Base-by-base conservation (phyloP, 225 moss, liverwort and hornwort genomes). In the Marchantia polymorpha region DNA sequence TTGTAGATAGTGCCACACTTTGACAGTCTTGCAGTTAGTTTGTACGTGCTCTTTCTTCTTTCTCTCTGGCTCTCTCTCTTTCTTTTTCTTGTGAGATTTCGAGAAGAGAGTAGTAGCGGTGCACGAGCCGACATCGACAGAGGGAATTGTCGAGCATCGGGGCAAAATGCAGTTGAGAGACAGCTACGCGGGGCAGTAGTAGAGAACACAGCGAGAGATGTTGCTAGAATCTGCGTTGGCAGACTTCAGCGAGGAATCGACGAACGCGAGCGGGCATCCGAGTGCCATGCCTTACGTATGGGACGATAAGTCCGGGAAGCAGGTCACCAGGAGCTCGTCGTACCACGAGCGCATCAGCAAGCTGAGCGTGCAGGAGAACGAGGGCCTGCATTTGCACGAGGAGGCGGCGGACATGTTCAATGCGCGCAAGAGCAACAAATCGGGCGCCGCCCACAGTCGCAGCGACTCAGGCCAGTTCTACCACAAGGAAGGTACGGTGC, bases 211-310 rank as follows among this genome's bases (percentile, higher is more conserved):
- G 50, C 55, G 50, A 79, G 68, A 76, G 20, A 86, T 86, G 86
- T 83, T 86, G 83, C 81, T 86, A 29, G 86, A 86, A 71, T 80
- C 79, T 70, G 86, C 81, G 11, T 81, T 86, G 81, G 86, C 86
- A 71, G 83, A 86, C 30, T 86, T 86, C 50, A 78, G 77, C 10
- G 52, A 77, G 47, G 74, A 83, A 12, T 10, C 77, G 23, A 48
- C 72, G 58, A 50, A 27, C 49, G 20, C 29, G n/a, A 73, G 77
- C n/a, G 27, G 59, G 14, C 63, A 50, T 29, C 61, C 53, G 26
- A 73, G 77, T 46, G 64, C 64, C 26, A 72, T 73, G 77, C 73
- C 81, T 64, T 73, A 51, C 23, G 77, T 72, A 22, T 58, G 82
- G 64, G 82, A 63, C 27, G 64, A 61, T 29, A 52, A 52, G 56